These are phyloP conservation scores for Vanilla planifolia DNA, from an alignment of 106 monocot genomes.

Conservation along the genomic window DNA sequence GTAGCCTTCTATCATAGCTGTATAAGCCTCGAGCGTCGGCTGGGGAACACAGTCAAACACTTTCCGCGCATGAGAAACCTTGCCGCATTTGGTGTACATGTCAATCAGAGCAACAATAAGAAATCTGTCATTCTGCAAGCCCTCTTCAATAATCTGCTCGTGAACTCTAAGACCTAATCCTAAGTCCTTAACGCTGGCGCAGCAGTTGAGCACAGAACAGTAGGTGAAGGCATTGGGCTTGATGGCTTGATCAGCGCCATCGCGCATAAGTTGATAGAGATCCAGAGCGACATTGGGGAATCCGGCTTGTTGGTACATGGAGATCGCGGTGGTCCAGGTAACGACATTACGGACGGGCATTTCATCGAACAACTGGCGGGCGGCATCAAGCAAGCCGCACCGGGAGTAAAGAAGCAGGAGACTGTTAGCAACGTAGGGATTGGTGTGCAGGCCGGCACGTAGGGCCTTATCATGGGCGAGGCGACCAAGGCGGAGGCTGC, in stretches of 20 bases:
- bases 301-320: conserved; percentile 30
- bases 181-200: conserved; percentile 14
- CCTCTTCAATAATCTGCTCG: conserved; percentile 9
- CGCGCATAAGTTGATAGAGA: conserved; percentile 16
- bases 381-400: conserved; percentile 13
- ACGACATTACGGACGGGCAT: conserved; percentile 20
- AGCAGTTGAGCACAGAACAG: conserved; percentile 19
- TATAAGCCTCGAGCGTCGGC: conserved; percentile 24
- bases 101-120: conserved; percentile 27
- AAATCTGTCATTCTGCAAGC: conserved; percentile 21
- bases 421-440: conserved; percentile 25
- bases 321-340: conserved; percentile 34
- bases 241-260: not conserved
- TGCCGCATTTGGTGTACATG: conserved; percentile 39
- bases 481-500: conserved; percentile 30
- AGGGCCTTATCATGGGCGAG: conserved; percentile 16
- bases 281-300: conserved; percentile 23
- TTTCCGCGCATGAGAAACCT: conserved; percentile 11
- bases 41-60: conserved; percentile 14
- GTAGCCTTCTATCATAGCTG: conserved; percentile 47
- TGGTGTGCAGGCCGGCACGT: conserved; percentile 15
- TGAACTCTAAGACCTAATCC: conserved; percentile 27
- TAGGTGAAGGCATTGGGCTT: conserved; percentile 36
- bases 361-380: conserved; percentile 29
- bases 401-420: conserved; percentile 19